Evolutionary conservation across 208 protist genomes (phyloP).

Genomic region (Tetramitus jugosus): DNA sequence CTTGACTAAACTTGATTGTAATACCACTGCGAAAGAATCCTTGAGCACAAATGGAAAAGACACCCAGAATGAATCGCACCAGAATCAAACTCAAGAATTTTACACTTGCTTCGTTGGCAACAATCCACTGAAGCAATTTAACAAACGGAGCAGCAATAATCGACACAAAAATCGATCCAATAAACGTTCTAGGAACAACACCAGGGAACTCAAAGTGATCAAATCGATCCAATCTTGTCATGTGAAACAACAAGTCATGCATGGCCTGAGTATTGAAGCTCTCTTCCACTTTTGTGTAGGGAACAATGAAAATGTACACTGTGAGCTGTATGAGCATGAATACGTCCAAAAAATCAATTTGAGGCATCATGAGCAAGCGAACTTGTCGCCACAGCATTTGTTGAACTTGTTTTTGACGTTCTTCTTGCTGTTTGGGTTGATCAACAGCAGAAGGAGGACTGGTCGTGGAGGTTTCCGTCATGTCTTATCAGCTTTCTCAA

Average conservation of each 20-base stretch:
- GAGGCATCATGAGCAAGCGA: no score
- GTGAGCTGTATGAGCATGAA: not conserved
- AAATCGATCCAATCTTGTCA: constrained; percentile 40
- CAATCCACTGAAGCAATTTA: not conserved
- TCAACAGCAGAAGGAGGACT: no score
- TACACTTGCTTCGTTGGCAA: not conserved
- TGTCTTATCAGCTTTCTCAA: no score
- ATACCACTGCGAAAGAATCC: constrained; percentile 11
- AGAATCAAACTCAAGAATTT: constrained; percentile 17
- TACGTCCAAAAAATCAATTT: no score
- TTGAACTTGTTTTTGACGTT: no score
- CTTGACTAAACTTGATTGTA: constrained; percentile 11
- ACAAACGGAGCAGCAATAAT: constrained; percentile 29
- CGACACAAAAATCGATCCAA: constrained; percentile 57
- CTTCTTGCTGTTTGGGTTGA: no score
- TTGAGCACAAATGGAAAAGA: constrained; percentile 21
- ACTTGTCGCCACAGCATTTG: no score
- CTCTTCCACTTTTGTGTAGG: constrained; percentile 85
- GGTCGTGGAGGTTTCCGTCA: no score
- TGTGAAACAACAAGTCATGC: constrained; percentile 72
- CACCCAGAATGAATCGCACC: constrained; percentile 34
- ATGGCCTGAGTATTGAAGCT: constrained; percentile 86
- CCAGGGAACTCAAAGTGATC: constrained; percentile 79
- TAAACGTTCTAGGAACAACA: constrained; percentile 80
- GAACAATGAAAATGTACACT: constrained; percentile 38